A percentile compares a stretch with the other conserved stretches of the same genome.
phyloP scores from a whole-genome alignment of 192 early-diverging fungal species.

The Backusella luteola region DNA sequence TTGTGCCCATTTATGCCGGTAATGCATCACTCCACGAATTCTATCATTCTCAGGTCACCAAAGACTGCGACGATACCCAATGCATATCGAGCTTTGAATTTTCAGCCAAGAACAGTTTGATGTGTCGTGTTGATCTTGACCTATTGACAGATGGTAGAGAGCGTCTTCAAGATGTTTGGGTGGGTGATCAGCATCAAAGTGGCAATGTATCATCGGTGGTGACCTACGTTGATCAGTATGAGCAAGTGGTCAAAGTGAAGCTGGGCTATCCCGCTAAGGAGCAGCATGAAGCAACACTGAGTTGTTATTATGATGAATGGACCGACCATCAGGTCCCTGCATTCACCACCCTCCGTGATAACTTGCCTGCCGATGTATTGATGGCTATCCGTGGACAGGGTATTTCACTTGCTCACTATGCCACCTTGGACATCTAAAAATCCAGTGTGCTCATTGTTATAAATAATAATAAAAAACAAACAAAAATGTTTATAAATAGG shows the following conservation, averaged over 20 bases:
- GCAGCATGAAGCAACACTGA: conserved; percentile 25
- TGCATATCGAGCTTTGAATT: conserved; percentile 28
- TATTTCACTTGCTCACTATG: conserved; percentile 14
- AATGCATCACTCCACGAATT: not conserved
- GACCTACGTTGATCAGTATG: conserved; percentile 4
- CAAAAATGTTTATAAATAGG: not conserved
- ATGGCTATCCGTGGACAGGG: conserved; percentile 35
- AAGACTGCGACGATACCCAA: conserved; percentile 14
- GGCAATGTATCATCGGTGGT: not conserved
- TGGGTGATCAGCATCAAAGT: not conserved
- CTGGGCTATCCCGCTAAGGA: conserved; percentile 17
- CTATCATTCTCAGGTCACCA: not conserved
- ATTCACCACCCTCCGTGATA: conserved; percentile 36
- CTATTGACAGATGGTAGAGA: not conserved
- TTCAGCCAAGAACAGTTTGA: conserved; percentile 32
- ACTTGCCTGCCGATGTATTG: conserved; percentile 32
- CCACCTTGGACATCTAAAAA: not conserved
- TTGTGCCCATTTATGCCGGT: conserved; percentile 11
- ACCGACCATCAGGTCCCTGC: conserved; percentile 40
- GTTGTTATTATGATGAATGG: conserved; percentile 55
- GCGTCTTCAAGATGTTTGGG: conserved; percentile 9
- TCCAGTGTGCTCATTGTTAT: not conserved
- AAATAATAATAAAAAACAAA: not conserved
- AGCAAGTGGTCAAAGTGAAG: not conserved
- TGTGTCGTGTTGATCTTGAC: conserved; percentile 34